phyloP scores from a whole-genome alignment of 805 yeast genomes.

The Brettanomyces bruxellensis region DNA sequence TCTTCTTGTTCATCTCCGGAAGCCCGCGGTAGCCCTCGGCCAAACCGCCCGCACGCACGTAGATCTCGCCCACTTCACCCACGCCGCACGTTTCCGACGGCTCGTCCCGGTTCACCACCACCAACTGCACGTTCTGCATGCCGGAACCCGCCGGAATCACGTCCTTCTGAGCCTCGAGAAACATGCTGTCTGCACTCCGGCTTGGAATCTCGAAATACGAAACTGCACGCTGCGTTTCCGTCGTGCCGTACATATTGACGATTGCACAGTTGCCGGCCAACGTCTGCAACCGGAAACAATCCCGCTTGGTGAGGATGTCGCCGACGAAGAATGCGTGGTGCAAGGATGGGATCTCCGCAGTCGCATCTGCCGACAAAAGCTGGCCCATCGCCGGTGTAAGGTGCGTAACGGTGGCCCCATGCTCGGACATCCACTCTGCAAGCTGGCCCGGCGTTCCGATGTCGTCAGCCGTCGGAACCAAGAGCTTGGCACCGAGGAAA shows the following conservation, averaged over 20 bases:
- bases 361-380: conserved; percentile 88
- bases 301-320: conserved; percentile 94
- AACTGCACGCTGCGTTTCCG: conserved; percentile 98
- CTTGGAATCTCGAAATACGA: conserved; percentile 86
- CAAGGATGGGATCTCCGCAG: conserved; percentile 71
- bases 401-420: conserved; percentile 93
- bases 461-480: conserved; percentile 94
- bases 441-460: conserved; percentile 97
- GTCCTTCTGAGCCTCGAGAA: conserved; percentile 79
- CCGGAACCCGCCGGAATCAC: conserved; percentile 98
- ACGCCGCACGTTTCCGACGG: conserved; percentile 90
- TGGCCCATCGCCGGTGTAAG: conserved; percentile 99
- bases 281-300: conserved; percentile 85
- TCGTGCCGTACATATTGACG: conserved; percentile 98
- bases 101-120: conserved; percentile 88
- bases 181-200: conserved; percentile 55
- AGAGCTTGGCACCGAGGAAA: conserved; percentile 85
- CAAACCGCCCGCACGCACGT: conserved; percentile 95
- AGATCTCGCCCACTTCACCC: conserved; percentile 98
- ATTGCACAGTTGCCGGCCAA: conserved; percentile 83
- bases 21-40: conserved; percentile 94
- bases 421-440: conserved; percentile 93
- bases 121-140: conserved; percentile 88
- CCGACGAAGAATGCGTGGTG: conserved; percentile 99
- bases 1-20: conserved; percentile 80